Evolutionary conservation across 164 flowering plant species (phyloP).

Genomic region (Magnolia officinalis): DNA sequence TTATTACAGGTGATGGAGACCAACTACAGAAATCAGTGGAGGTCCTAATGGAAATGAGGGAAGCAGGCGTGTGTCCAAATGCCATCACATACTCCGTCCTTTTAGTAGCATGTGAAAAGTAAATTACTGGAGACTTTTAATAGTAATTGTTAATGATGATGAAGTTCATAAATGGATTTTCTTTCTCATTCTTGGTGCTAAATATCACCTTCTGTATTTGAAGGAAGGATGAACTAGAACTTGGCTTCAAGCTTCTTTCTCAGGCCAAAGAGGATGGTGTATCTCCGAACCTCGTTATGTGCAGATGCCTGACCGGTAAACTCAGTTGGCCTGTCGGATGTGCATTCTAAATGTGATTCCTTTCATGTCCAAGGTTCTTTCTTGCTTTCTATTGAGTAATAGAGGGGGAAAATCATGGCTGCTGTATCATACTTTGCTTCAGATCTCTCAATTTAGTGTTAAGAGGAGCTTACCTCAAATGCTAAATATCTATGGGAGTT

Average conservation of each 20-base stretch:
- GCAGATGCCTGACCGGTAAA: conserved; percentile 68
- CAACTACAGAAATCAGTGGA: conserved; percentile 73
- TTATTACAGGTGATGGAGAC: conserved; percentile 69
- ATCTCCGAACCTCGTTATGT: conserved; percentile 55
- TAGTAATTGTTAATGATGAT: conserved; percentile 4
- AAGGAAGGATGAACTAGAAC: conserved; percentile 71
- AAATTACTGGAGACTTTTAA: conserved; percentile 11
- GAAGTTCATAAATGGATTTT: conserved; percentile 4
- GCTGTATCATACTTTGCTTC: not conserved
- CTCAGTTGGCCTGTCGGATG: not conserved
- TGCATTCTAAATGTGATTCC: not conserved
- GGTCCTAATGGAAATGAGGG: conserved; percentile 63
- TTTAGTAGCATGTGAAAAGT: conserved; percentile 80
- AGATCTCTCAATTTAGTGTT: not conserved
- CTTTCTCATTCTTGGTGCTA: conserved; percentile 3
- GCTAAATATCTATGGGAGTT: not conserved
- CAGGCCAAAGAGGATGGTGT: conserved; percentile 69
- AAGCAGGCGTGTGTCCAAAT: conserved; percentile 44
- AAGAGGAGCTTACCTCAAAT: not conserved
- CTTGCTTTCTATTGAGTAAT: not conserved
- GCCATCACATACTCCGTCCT: conserved; percentile 77
- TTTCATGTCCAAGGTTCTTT: not conserved
- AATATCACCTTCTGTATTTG: conserved; percentile 12
- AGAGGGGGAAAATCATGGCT: not conserved
- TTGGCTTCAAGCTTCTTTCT: conserved; percentile 55